Percentiles rank a stretch among this genome's conserved stretches.
phyloP scores from a whole-genome alignment of 352 stramenopile genomes.

The Globisporangium lucens region DNA sequence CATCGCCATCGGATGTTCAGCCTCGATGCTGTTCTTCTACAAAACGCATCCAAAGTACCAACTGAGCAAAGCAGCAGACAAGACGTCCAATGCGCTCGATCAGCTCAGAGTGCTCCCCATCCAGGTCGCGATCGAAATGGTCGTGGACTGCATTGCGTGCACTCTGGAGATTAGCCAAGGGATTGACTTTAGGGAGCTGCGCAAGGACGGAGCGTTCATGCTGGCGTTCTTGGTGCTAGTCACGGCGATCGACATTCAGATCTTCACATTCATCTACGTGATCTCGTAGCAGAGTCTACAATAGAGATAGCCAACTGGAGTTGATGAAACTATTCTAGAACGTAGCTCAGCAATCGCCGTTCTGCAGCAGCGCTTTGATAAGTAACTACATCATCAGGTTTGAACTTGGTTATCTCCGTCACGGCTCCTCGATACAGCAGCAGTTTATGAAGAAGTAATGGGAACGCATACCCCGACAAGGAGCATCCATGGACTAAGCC shows the following conservation, averaged over 20 bases:
- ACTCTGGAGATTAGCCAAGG: neutral
- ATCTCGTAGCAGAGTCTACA: too few relatives aligned
- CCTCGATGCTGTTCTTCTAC: slow-evolving; percentile 40
- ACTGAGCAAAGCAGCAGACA: neutral
- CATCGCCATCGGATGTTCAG: slow-evolving; percentile 11
- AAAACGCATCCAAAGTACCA: slow-evolving; percentile 27
- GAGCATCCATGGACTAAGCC: too few relatives aligned
- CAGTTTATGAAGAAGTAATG: too few relatives aligned
- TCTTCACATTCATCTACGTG: neutral
- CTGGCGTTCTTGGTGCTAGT: neutral
- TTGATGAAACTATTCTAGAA: too few relatives aligned
- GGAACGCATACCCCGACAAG: too few relatives aligned
- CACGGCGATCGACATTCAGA: neutral
- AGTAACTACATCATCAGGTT: too few relatives aligned
- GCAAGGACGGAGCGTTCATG: neutral
- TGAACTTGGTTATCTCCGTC: too few relatives aligned
- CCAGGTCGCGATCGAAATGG: neutral
- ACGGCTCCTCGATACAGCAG: too few relatives aligned
- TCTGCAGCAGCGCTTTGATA: too few relatives aligned
- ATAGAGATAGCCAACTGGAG: too few relatives aligned
- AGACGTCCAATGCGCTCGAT: neutral
- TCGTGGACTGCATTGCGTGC: neutral
- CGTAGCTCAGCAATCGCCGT: too few relatives aligned
- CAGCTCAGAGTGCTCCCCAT: neutral
- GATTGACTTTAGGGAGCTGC: neutral